Base-by-base conservation (phyloP, 495 filamentous ascomycete genomes). In the Gamarada debralockiae region DNA sequence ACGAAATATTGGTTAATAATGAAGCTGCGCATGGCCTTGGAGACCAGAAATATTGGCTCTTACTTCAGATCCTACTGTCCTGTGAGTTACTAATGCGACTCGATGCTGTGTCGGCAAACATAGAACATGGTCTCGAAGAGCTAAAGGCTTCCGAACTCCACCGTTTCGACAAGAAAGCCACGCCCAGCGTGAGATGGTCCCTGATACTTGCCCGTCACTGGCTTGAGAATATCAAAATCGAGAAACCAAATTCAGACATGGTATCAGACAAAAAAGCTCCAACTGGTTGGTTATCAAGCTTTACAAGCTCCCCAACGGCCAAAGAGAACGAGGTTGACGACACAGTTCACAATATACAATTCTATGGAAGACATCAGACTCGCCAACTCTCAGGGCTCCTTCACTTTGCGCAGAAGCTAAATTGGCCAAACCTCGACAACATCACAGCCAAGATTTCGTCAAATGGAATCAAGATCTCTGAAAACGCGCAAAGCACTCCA, bases 61-160 rank as follows among this genome's bases (percentile, higher is more conserved):
- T 95, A 6, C 72, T 95, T 10, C 90, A 95, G 66, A 81, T 93
- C 56, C 70, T 90, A 18, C 73, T 95, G 15, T 73, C 87, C 6
- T 87, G 82, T 33, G 90, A 95, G 64, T 74, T 95, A 20, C 75
- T 92, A 9, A 67, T 91, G 17, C 82, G 89, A 14, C 67, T 93
- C 3, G 86, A 92, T 55, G 81, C 82, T 3, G 81, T 89, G 48
- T 80, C 86, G 3, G 76, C 80, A 66, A 74, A 74, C 29, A 45
- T 52, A 62, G 70, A 80, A 65, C 60, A 72, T 53, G 63, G 74
- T 52, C 38, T 65, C 27, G 68, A 74, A 40, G 65, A 69, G 43
- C 68, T 85, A 27, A 80, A 73, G 42, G 64, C 72, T 6, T 73
- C 81, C 13, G 85, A 91, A 53, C 73, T 85, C 22, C 69, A 74